Conservation (phyloP, 2,329 filamentous ascomycete genomes). For the Xylaria sp. region DNA sequence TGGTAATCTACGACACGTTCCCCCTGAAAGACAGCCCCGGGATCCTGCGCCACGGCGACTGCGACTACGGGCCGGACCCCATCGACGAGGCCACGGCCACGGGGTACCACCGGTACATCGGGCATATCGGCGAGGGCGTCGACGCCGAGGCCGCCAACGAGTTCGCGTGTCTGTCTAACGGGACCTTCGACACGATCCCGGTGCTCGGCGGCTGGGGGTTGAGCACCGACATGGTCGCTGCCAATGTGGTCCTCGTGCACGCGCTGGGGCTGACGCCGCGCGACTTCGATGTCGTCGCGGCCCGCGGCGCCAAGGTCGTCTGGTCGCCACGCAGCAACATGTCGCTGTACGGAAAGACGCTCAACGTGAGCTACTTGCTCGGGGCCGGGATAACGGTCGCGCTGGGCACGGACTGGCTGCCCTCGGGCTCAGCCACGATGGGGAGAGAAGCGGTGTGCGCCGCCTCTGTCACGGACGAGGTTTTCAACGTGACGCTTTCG, state of each 20-base stretch:
- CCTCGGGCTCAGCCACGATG: conserved; percentile 46
- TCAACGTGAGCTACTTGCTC: conserved; percentile 44
- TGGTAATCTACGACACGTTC: conserved; percentile 42
- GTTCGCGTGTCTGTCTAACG: conserved; percentile 45
- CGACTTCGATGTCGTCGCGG: conserved; percentile 45
- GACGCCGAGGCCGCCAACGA: conserved; percentile 45
- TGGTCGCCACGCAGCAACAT: conserved; percentile 48
- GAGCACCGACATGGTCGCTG: conserved; percentile 44
- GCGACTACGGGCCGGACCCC: conserved; percentile 43
- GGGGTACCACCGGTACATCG: conserved; percentile 41
- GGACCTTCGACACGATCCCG: conserved; percentile 40
- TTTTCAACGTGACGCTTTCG: conserved; percentile 31
- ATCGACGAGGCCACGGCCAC: conserved; percentile 34
- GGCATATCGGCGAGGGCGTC: conserved; percentile 46
- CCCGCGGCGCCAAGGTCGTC: conserved; percentile 44
- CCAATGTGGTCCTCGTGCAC: conserved; percentile 46
- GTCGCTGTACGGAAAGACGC: conserved; percentile 46
- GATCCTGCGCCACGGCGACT: conserved; percentile 43
- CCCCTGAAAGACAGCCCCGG: conserved; percentile 43
- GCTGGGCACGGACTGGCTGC: conserved; percentile 48
- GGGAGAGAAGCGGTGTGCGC: conserved; percentile 42
- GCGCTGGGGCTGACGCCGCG: conserved; percentile 41
- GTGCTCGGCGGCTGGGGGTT: conserved; percentile 37
- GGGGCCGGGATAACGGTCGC: conserved; percentile 44
- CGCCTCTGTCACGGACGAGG: conserved; percentile 26